phyloP scores from a whole-genome alignment of 2,329 filamentous ascomycete species.

The Trichoderma aggressivum region DNA sequence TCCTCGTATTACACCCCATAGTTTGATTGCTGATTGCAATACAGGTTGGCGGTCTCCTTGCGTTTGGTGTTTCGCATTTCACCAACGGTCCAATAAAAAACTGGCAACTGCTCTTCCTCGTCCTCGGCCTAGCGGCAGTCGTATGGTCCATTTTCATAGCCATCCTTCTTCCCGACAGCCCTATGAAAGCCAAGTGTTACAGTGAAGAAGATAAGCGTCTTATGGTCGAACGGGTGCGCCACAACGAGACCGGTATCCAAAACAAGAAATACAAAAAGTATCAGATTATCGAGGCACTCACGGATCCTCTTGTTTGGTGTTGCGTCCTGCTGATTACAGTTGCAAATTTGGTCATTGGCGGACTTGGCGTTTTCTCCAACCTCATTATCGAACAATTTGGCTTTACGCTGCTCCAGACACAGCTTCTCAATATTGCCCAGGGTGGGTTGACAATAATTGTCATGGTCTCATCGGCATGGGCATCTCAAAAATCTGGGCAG shows the following conservation, averaged over 20 bases:
- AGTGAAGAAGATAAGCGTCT: not conserved
- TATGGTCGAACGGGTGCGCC: not conserved
- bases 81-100: not conserved
- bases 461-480: not conserved
- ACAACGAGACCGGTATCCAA: not conserved
- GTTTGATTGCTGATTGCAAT: not conserved
- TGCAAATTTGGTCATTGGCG: not conserved
- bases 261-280: not conserved
- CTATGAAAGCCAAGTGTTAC: not conserved
- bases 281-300: not conserved
- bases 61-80: not conserved
- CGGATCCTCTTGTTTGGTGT: not conserved
- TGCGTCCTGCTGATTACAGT: not conserved
- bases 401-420: not conserved
- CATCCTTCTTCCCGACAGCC: not conserved
- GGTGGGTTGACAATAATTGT: not conserved
- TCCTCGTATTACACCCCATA: not conserved
- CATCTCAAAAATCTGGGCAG: not conserved
- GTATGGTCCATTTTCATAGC: not conserved
- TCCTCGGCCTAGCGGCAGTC: not conserved
- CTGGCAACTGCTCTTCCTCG: not conserved
- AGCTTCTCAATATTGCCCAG: not conserved
- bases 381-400: not conserved
- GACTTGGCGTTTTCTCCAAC: not conserved
- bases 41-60: not conserved